Percentiles rank a stretch among this genome's conserved stretches.
Evolutionary conservation across 2,329 filamentous ascomycete species (phyloP).

Genomic region (Alternaria gansuensis): DNA sequence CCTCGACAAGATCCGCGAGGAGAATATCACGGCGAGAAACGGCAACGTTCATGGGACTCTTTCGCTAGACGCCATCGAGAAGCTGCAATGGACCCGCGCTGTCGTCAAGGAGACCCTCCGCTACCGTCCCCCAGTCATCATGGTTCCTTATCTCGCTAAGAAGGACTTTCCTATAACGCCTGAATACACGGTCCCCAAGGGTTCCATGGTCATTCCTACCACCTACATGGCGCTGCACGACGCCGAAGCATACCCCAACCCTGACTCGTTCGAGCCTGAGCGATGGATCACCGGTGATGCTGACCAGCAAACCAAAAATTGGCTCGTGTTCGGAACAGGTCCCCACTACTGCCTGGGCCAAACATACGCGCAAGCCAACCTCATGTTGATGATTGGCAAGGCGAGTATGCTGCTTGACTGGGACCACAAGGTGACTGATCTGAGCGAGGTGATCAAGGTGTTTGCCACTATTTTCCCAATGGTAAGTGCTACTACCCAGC

Average conservation of each 20-base stretch:
- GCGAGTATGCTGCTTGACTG: slow-evolving; percentile 87
- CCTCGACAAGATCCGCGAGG: slow-evolving; percentile 87
- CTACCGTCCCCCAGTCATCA: slow-evolving; percentile 94
- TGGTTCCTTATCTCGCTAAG: slow-evolving; percentile 96
- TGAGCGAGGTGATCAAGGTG: slow-evolving; percentile 94
- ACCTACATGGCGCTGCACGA: slow-evolving; percentile 92
- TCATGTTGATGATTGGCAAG: slow-evolving; percentile 90
- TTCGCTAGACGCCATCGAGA: slow-evolving; percentile 86
- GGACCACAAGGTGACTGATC: slow-evolving; percentile 83
- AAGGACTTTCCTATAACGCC: slow-evolving; percentile 92
- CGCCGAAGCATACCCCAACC: slow-evolving; percentile 88
- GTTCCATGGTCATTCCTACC: slow-evolving; percentile 93
- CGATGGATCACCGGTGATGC: slow-evolving; percentile 82
- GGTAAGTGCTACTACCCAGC: slow-evolving; percentile 64
- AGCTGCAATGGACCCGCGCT: slow-evolving; percentile 87
- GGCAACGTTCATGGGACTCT: slow-evolving; percentile 76
- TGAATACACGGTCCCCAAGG: slow-evolving; percentile 91
- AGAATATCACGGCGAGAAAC: slow-evolving; percentile 80
- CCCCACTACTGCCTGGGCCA: slow-evolving; percentile 97
- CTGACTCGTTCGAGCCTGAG: slow-evolving; percentile 70
- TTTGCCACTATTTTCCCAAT: slow-evolving; percentile 98
- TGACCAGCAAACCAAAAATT: slow-evolving; percentile 94
- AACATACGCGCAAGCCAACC: slow-evolving; percentile 86
- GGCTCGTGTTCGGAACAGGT: slow-evolving; percentile 92
- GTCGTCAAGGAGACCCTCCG: slow-evolving; percentile 75